A percentile compares a stretch with the other conserved stretches of the same genome.
Evolutionary conservation across 1,284 basidiomycete genomes (phyloP).

Genomic region (Ceratobasidium sp.): DNA sequence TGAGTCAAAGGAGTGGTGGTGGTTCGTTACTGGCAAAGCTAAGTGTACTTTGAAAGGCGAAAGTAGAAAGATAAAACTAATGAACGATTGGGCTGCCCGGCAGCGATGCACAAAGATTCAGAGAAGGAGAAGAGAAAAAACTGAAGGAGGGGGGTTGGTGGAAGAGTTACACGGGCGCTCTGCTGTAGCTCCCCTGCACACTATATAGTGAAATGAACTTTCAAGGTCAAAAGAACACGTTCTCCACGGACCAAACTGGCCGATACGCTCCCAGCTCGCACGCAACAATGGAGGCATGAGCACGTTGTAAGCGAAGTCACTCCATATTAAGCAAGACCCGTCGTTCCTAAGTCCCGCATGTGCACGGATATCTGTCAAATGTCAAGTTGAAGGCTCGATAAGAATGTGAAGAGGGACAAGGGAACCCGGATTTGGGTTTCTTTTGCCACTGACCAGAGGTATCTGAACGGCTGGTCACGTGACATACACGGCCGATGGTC

Average conservation of each 20-base stretch:
- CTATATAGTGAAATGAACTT: background rate
- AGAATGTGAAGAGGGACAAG: background rate
- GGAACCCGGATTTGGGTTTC: background rate
- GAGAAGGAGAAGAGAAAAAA: background rate
- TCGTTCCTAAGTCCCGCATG: background rate
- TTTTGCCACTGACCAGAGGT: too few relatives aligned
- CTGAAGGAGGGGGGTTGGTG: background rate
- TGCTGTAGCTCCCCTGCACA: background rate
- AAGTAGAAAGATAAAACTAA: background rate
- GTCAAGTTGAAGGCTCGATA: conserved; percentile 2
- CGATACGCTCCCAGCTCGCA: background rate
- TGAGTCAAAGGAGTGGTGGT: background rate
- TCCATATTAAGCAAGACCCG: background rate
- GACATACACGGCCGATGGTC: too few relatives aligned
- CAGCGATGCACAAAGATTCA: conserved; percentile 4
- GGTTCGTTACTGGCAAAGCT: background rate
- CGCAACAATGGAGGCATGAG: background rate
- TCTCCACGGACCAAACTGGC: background rate
- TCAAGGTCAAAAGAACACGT: background rate
- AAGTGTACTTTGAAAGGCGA: background rate
- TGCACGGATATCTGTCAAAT: background rate
- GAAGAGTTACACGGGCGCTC: background rate
- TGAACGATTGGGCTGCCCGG: conserved; percentile 8
- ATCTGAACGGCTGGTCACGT: too few relatives aligned
- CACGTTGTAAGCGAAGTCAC: background rate